phyloP scores from a whole-genome alignment of 2,329 filamentous ascomycete genomes.

The Aspergillus quadrilineatus region DNA sequence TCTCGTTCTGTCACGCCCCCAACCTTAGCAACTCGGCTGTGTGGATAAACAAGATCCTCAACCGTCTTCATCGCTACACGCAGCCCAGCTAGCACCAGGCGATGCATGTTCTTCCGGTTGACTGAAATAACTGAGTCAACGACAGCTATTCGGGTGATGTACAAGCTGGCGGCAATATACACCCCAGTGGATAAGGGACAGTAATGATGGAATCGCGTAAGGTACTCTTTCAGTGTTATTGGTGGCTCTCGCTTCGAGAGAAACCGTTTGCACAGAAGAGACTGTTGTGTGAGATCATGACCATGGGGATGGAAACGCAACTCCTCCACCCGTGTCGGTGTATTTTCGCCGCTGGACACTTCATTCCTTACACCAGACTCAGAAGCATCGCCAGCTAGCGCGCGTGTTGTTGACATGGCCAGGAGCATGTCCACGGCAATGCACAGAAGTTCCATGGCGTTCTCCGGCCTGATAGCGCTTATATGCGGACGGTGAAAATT shows the following conservation, averaged over 20 bases:
- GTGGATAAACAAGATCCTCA: constrained; percentile 88
- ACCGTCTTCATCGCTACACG: constrained; percentile 90
- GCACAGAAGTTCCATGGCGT: constrained; percentile 77
- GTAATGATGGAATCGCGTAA: constrained; percentile 81
- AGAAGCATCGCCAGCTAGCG: constrained; percentile 9
- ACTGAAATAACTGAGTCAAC: constrained; percentile 76
- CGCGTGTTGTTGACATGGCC: constrained; percentile 39
- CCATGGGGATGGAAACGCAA: constrained; percentile 53
- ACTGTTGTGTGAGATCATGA: constrained; percentile 73
- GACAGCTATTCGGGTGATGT: constrained; percentile 79
- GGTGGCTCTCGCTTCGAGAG: constrained; percentile 84
- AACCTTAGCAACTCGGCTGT: constrained; percentile 78
- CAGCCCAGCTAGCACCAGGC: constrained; percentile 78
- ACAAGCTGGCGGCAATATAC: constrained; percentile 83
- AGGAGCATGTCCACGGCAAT: constrained; percentile 60
- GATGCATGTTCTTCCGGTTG: constrained; percentile 80
- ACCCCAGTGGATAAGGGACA: constrained; percentile 93
- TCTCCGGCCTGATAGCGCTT: constrained; percentile 68
- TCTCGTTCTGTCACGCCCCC: constrained; percentile 83
- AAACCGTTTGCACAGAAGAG: constrained; percentile 86
- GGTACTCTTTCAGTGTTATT: constrained; percentile 79
- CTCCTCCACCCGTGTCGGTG: constrained; percentile 29
- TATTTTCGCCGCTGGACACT: constrained; percentile 23
- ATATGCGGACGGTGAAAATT: constrained; percentile 38
- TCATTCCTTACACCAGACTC: constrained; percentile 56